These are phyloP conservation scores for Zasmidium angulare DNA, from an alignment of 2,329 filamentous ascomycete genomes.

Conservation along the genomic window DNA sequence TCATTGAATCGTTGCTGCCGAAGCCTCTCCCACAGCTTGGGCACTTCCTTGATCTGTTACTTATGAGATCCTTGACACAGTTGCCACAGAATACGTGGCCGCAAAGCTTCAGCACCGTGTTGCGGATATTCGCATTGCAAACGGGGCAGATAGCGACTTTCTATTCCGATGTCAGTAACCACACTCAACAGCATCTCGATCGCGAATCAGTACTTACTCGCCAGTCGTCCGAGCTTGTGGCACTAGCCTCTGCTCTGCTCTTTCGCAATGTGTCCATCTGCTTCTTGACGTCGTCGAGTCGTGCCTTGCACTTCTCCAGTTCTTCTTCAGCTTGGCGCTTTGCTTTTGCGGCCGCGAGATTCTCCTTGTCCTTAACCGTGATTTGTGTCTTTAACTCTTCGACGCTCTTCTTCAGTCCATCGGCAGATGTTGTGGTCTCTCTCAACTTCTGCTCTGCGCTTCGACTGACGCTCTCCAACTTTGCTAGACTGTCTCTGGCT, in stretches of 20 bases:
- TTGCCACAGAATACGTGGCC: constrained; percentile 91
- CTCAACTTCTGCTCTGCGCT: constrained; percentile 69
- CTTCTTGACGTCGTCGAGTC: constrained; percentile 75
- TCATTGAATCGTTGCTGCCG: constrained; percentile 86
- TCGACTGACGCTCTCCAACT: constrained; percentile 70
- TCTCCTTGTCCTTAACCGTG: constrained; percentile 71
- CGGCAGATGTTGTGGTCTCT: constrained; percentile 68
- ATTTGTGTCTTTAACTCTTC: constrained; percentile 72
- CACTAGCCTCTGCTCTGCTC: constrained; percentile 66
- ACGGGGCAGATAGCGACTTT: constrained; percentile 83
- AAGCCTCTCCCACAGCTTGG: constrained; percentile 92
- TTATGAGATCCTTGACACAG: constrained; percentile 86
- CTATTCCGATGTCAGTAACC: constrained; percentile 41
- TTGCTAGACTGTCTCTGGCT: constrained; percentile 73
- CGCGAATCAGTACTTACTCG: constrained; percentile 63
- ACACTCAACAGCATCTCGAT: background rate
- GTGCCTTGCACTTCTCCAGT: constrained; percentile 74
- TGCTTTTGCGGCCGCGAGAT: constrained; percentile 62
- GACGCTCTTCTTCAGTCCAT: constrained; percentile 73
- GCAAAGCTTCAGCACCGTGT: constrained; percentile 89
- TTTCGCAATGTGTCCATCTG: constrained; percentile 83
- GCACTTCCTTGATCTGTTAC: constrained; percentile 89
- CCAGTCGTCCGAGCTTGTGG: constrained; percentile 79
- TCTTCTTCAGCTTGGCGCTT: constrained; percentile 66
- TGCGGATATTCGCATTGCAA: constrained; percentile 90